Conservation (phyloP, 495 filamentous ascomycete genomes). For the Trypethelium eluteriae region DNA sequence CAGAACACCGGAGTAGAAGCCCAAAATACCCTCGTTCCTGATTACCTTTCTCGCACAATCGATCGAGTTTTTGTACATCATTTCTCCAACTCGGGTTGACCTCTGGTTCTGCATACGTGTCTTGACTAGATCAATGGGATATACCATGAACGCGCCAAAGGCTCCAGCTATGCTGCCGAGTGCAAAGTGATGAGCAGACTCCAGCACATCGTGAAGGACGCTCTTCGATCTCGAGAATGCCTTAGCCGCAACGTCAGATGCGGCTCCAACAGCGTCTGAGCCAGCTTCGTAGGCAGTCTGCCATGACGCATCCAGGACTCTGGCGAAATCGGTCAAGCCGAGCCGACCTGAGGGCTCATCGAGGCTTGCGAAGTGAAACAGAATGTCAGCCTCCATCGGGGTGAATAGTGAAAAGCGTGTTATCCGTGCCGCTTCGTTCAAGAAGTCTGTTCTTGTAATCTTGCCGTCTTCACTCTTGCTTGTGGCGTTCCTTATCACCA, state of each 20-base stretch:
- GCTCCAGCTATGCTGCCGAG: conserved; percentile 87
- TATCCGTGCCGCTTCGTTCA: conserved; percentile 84
- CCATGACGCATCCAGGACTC: conserved; percentile 92
- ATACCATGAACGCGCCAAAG: conserved; percentile 98
- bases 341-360: conserved; percentile 81
- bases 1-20: conserved; percentile 87
- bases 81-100: conserved; percentile 66
- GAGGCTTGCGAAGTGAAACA: conserved; percentile 95
- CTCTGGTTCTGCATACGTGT: conserved; percentile 98
- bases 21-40: conserved; percentile 78
- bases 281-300: conserved; percentile 49
- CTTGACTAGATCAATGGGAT: conserved; percentile 97
- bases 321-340: conserved; percentile 77
- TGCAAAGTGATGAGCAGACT: conserved; percentile 81
- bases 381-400: conserved; percentile 96
- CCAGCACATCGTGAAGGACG: conserved; percentile 55
- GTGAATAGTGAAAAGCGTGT: conserved; percentile 92
- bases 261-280: conserved; percentile 38
- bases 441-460: conserved; percentile 87
- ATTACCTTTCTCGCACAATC: conserved; percentile 92
- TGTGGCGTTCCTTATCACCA: conserved; percentile 80
- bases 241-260: conserved; percentile 43
- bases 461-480: conserved; percentile 78
- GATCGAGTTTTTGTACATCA: conserved; percentile 90
- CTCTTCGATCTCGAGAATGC: conserved; percentile 41